Base-by-base conservation (phyloP, 192 early-diverging fungal genomes). In the Entrophospora sp. region DNA sequence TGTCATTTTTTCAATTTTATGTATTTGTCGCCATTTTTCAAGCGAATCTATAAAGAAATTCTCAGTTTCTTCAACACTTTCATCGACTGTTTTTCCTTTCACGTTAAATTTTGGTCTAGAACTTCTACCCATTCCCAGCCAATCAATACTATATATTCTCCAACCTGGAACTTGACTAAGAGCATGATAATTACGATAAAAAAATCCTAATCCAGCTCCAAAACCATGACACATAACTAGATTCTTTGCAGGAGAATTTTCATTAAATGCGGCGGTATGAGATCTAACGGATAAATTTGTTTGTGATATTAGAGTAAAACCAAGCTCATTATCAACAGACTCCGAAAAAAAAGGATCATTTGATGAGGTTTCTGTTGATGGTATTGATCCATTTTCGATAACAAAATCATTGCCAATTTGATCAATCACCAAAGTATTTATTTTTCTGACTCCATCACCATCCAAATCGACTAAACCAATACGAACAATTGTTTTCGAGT, bases 81-180 rank as follows among this genome's bases (percentile, higher is more conserved):
- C 69, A 61, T 86, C 73, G 68, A 73, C 65, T 52, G 71, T 66
- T 58, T 45, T 77, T 48, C 67, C 77, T 37, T 60, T 61, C 52
- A 82, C 74, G 5, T 66, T 70, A 69, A 87, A 94, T 20, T 76
- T 74, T 16, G 91, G 88, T 5, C 93, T 78, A n/a, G 87, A 86
- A 67, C 83, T 87, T 69, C 89, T 83, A 35, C 89, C 95, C 91
- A 92, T 95, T n/a, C 95, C 93, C 1, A 97, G 78, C 95, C 95
- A 98, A 81, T 98, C 95, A 38, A 89, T 77, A 16, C 86, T 78
- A 66, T 86, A 87, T 22, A 89, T 72, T 31, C 80, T 77, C 32
- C 76, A 84, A 7, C 80, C 82, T 12, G 77, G 77, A 16, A 80
- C 70, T 48, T 80, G 74, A 24, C 69, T 69, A 0, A 90, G 61